Base-by-base conservation (phyloP, 768 basidiomycete species). In the Tulasnella sp. region DNA sequence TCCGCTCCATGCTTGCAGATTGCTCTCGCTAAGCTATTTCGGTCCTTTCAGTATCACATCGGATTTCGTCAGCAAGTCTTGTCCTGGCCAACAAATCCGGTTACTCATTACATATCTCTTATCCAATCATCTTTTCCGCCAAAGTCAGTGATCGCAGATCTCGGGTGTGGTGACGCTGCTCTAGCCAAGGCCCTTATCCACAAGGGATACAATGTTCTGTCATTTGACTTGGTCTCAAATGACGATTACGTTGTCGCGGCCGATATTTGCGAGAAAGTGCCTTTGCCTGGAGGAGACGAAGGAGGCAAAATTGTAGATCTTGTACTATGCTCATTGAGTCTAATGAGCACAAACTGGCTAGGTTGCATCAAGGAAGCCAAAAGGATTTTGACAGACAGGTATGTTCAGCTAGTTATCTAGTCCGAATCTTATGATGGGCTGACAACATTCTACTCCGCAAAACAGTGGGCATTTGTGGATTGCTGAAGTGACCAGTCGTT, bases 291-390 rank as follows among this genome's bases (percentile, higher is more conserved):
- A 24, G 79, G 79, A 19, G 78, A 80, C 50, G 49, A 52, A n/a
- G 58, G 45, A 43, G 88, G 78, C 0, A 81, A 87, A 56, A 64
- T 98, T 2, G 87, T 90, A 2, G 92, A 99, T 62, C 80, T 89
- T 5, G 90, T 79, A 5, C 81, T 98, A 20, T 98, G 90, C 63
- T 87, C 92, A 20, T 72, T 99, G 57, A 96, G 92, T 61, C 70
- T 99, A 56, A 99, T 99, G 95, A 85, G 87, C 28, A 84, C 80
- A 13, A 96, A 99, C 62, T 99, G 95, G 95, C 75, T 86, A n/a
- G 73, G 72, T 39, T 88, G 88, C 59, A 73, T 98, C 24, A 73
- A 83, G 24, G 92, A 99, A 64, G 83, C 86, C 6, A 86, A 87
- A 78, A 72, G 95, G 57, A 76, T 98, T 34, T 69, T 98, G 33